These are phyloP conservation scores for Trematosphaeria pertusa DNA, from an alignment of 2,329 filamentous ascomycete genomes.

Conservation along the genomic window DNA sequence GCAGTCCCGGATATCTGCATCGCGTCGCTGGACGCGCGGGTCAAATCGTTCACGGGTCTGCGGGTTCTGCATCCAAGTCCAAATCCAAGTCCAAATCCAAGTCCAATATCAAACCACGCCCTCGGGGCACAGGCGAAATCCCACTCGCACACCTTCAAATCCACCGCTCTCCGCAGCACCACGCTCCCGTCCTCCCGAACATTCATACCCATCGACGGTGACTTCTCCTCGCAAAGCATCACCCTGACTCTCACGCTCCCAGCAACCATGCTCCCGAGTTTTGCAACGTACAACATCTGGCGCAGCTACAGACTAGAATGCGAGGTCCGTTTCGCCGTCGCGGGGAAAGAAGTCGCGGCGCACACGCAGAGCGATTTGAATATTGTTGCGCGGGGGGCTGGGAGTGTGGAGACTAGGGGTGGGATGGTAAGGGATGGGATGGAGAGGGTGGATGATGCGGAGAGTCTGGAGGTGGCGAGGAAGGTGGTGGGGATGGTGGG, in stretches of 20 bases:
- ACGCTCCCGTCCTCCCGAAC: not conserved
- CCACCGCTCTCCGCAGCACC: constrained; percentile 4
- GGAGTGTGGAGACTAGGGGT: not conserved
- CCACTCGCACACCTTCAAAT: constrained; percentile 15
- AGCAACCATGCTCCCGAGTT: constrained; percentile 12
- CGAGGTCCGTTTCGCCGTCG: constrained; percentile 10
- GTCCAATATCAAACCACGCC: too few relatives aligned
- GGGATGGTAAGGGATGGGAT: not conserved
- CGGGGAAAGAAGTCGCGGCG: constrained; percentile 15
- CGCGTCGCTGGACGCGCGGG: constrained; percentile 4
- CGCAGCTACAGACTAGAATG: constrained; percentile 16
- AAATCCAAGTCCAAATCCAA: too few relatives aligned
- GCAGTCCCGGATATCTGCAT: constrained; percentile 18
- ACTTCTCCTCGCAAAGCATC: constrained; percentile 14
- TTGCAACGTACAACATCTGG: constrained; percentile 25
- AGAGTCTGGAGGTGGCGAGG: constrained; percentile 14
- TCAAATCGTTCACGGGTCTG: constrained; percentile 18
- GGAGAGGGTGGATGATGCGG: constrained; percentile 12
- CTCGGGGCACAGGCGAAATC: not conserved
- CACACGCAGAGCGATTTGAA: constrained; percentile 18
- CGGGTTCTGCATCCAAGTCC: constrained; percentile 7
- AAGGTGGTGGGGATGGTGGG: constrained; percentile 8
- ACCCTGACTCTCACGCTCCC: constrained; percentile 11
- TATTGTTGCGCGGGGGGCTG: constrained; percentile 15
- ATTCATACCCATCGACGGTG: constrained; percentile 16